Evolutionary conservation across 2,329 filamentous ascomycete species (phyloP).

Genomic region (Aureobasidium sp.): DNA sequence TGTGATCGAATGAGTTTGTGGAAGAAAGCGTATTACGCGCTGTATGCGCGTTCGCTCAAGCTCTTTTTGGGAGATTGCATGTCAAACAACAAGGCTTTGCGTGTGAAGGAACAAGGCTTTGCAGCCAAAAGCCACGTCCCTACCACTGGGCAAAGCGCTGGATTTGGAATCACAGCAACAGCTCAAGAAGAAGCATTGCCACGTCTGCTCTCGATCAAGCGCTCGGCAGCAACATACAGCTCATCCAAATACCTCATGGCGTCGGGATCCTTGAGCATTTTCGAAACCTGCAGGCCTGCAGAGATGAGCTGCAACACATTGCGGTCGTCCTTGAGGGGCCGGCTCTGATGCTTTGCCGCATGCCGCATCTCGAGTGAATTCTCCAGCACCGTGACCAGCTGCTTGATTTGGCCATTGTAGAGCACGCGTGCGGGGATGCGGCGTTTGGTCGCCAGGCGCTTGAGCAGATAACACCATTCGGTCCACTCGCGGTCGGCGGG

Average conservation of each 20-base stretch:
- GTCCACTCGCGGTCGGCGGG: conserved; percentile 81
- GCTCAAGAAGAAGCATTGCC: background rate
- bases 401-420: conserved; percentile 83
- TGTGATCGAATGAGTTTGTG: too few relatives aligned
- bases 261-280: conserved; percentile 74
- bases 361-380: conserved; percentile 86
- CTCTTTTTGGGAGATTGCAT: background rate
- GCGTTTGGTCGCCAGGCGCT: conserved; percentile 76
- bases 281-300: conserved; percentile 79
- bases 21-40: too few relatives aligned
- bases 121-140: background rate
- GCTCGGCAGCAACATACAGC: conserved; percentile 76
- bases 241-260: conserved; percentile 78
- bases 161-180: background rate
- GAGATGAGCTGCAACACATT: conserved; percentile 84
- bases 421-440: conserved; percentile 76
- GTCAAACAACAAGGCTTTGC: background rate
- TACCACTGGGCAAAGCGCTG: background rate
- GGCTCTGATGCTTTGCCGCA: conserved; percentile 73
- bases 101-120: background rate
- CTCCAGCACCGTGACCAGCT: conserved; percentile 80
- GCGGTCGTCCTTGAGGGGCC: conserved; percentile 78
- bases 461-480: conserved; percentile 84
- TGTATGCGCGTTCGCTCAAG: background rate
- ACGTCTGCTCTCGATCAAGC: conserved; percentile 53